These are phyloP conservation scores for Triticum aestivum DNA, from an alignment of 176 grass and related monocot species.

Conservation along the genomic window IWGSC_CS_RefSeq_v2.1 NC_057795.1:314701825-314702324, in stretches of 20 bases:
- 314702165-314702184: slow-evolving; percentile 50
- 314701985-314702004: slow-evolving; percentile 45
- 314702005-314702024: slow-evolving; percentile 54
- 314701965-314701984: slow-evolving; percentile 67
- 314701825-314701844: slow-evolving; percentile 70
- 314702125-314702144: slow-evolving; percentile 75
- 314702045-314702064: slow-evolving; percentile 77
- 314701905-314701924: slow-evolving; percentile 82
- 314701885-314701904: slow-evolving; percentile 75
- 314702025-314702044: slow-evolving; percentile 81
- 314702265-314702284: slow-evolving; percentile 66
- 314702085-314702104: slow-evolving; percentile 79
- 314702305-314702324: slow-evolving; percentile 66
- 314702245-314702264: slow-evolving; percentile 62
- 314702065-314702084: slow-evolving; percentile 77
- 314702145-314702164: slow-evolving; percentile 63
- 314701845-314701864: slow-evolving; percentile 86
- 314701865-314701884: slow-evolving; percentile 65
- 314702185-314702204: slow-evolving; percentile 45
- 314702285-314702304: slow-evolving; percentile 72
- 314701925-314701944: slow-evolving; percentile 78
- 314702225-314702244: slow-evolving; percentile 49
- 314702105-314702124: slow-evolving; percentile 78
- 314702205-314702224: slow-evolving; percentile 34
- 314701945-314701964: slow-evolving; percentile 75